Percentiles rank a stretch among this genome's conserved stretches.
Evolutionary conservation across 2,329 filamentous ascomycete genomes (phyloP).

Genomic region (Pseudogymnoascus sp.): DNA sequence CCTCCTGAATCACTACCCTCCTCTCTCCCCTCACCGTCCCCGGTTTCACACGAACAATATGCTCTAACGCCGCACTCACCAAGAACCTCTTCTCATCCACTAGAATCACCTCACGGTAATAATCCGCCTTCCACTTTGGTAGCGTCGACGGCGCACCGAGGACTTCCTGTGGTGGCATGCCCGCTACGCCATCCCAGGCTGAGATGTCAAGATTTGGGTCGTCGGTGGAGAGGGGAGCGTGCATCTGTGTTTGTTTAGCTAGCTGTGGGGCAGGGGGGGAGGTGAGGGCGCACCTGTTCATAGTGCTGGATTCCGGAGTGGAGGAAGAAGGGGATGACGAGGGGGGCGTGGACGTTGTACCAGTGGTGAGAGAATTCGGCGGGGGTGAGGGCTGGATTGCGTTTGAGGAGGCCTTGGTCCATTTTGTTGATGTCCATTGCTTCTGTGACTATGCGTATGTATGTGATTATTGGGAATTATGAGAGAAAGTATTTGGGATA

Average conservation of each 20-base stretch:
- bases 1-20: slow-evolving; percentile 19
- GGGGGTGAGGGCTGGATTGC: slow-evolving; percentile 18
- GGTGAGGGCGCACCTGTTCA: slow-evolving; percentile 14
- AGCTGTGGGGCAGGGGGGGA: neutral
- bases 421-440: neutral
- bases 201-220: slow-evolving; percentile 6
- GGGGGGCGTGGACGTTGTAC: slow-evolving; percentile 18
- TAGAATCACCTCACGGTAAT: slow-evolving; percentile 18
- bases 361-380: slow-evolving; percentile 21
- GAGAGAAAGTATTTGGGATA: neutral
- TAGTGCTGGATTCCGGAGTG: slow-evolving; percentile 17
- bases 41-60: slow-evolving; percentile 14
- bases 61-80: slow-evolving; percentile 16
- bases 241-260: slow-evolving; percentile 8
- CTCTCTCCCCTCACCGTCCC: slow-evolving; percentile 15
- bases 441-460: neutral
- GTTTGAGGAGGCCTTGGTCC: slow-evolving; percentile 20
- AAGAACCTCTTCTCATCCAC: slow-evolving; percentile 15
- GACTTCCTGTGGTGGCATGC: neutral
- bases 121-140: slow-evolving; percentile 18
- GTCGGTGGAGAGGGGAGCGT: slow-evolving; percentile 1
- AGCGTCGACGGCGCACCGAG: neutral
- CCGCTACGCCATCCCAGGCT: slow-evolving; percentile 9
- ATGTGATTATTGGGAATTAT: neutral
- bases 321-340: slow-evolving; percentile 21